phyloP scores from a whole-genome alignment of 306 rosid species.

The Rosa lucieae region DNA sequence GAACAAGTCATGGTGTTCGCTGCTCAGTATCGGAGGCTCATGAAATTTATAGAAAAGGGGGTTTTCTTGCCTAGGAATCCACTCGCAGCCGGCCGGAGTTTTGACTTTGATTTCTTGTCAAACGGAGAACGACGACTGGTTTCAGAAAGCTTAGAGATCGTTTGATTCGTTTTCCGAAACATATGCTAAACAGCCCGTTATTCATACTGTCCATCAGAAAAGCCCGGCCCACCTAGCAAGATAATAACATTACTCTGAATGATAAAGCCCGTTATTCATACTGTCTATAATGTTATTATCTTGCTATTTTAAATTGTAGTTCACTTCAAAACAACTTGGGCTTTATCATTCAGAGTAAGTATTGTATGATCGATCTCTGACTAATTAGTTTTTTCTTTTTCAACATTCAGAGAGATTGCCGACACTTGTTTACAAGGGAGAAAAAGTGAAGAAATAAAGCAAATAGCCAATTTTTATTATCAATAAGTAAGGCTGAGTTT shows the following conservation, averaged over 20 bases:
- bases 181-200: background rate
- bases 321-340: too few species aligned
- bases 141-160: background rate
- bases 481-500: too few species aligned
- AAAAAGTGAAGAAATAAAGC: too few species aligned
- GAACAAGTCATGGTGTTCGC: constrained; percentile 3
- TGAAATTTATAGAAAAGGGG: background rate
- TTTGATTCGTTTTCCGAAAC: background rate
- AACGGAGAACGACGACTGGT: background rate
- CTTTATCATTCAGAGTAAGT: too few species aligned
- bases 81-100: background rate
- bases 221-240: background rate
- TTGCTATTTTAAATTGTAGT: too few species aligned
- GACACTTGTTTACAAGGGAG: too few species aligned
- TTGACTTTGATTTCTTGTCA: background rate
- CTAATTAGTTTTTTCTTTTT: too few species aligned
- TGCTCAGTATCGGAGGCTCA: background rate
- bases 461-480: too few species aligned
- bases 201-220: background rate
- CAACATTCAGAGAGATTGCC: too few species aligned
- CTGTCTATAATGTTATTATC: too few species aligned
- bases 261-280: background rate
- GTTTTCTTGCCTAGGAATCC: background rate
- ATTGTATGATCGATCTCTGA: too few species aligned
- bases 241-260: too few species aligned